Conservation (phyloP, 1,284 basidiomycete species). For the Trichosporon inkin region DNA sequence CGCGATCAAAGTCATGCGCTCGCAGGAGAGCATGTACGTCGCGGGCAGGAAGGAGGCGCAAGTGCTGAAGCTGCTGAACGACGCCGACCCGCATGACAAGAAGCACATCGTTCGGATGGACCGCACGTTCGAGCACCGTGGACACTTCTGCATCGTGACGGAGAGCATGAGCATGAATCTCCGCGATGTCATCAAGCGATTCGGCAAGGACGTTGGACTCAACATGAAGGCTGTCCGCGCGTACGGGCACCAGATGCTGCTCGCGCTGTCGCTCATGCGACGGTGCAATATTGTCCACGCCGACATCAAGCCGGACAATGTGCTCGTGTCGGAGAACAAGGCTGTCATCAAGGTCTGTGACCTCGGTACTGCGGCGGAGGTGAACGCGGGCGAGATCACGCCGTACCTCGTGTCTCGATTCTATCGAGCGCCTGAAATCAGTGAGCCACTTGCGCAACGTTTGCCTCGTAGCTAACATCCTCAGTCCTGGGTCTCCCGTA, state of each 20-base stretch:
- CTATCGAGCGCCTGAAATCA: constrained; percentile 98
- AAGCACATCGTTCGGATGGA: constrained; percentile 90
- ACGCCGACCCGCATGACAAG: constrained; percentile 92
- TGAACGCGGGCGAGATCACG: constrained; percentile 85
- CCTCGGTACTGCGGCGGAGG: constrained; percentile 90
- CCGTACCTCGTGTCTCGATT: constrained; percentile 97
- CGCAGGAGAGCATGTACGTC: constrained; percentile 97
- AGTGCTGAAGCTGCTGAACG: constrained; percentile 78
- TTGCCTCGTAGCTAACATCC: neutral
- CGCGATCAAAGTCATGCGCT: constrained; percentile 94
- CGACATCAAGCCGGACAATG: constrained; percentile 96
- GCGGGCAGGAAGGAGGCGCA: constrained; percentile 89
- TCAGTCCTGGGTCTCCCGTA: constrained; percentile 91
- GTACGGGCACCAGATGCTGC: constrained; percentile 93
- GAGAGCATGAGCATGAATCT: constrained; percentile 96
- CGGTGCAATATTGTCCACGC: constrained; percentile 95
- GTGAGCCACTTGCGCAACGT: constrained; percentile 54
- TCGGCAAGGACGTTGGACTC: constrained; percentile 95
- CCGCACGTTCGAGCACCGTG: constrained; percentile 91
- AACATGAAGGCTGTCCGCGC: constrained; percentile 96
- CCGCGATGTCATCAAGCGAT: constrained; percentile 96
- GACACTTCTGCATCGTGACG: constrained; percentile 94
- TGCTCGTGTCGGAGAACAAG: constrained; percentile 91
- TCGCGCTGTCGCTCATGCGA: constrained; percentile 75
- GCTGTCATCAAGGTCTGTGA: constrained; percentile 92